A percentile compares a stretch with the other conserved stretches of the same genome.
phyloP scores from a whole-genome alignment of 768 basidiomycete genomes.

The Trametes villosa region DNA sequence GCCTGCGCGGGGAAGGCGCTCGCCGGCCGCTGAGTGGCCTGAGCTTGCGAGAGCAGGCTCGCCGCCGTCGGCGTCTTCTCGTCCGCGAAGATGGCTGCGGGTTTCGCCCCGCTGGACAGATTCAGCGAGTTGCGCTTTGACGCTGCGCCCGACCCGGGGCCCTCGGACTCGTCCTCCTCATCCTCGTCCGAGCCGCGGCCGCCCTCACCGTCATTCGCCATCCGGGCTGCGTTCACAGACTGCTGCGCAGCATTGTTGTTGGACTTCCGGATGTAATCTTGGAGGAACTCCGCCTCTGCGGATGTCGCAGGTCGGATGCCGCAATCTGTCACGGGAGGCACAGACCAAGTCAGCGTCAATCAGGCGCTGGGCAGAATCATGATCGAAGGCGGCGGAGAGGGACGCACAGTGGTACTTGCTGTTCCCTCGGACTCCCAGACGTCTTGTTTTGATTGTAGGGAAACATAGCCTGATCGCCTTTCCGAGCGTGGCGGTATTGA shows the following conservation, averaged over 20 bases:
- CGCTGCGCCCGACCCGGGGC: constrained; percentile 57
- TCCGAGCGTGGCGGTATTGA: constrained; percentile 94
- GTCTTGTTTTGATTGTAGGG: constrained; percentile 93
- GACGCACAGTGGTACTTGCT: constrained; percentile 93
- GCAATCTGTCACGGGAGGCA: constrained; percentile 63
- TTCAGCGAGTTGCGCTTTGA: constrained; percentile 79
- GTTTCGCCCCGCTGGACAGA: constrained; percentile 66
- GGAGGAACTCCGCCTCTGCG: constrained; percentile 89
- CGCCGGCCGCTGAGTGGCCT: constrained; percentile 63
- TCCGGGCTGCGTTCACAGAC: constrained; percentile 74
- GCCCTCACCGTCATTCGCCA: constrained; percentile 70
- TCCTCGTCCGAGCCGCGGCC: constrained; percentile 74
- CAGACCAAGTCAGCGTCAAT: constrained; percentile 33
- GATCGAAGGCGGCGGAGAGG: constrained; percentile 33
- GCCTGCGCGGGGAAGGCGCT: constrained; percentile 69
- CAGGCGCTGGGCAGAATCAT: constrained; percentile 29
- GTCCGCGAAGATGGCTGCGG: constrained; percentile 53
- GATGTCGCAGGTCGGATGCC: constrained; percentile 91
- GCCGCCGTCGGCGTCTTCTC: constrained; percentile 90
- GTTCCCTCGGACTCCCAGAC: constrained; percentile 90
- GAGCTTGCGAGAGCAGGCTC: constrained; percentile 75
- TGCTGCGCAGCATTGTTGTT: constrained; percentile 84
- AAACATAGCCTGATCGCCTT: constrained; percentile 94
- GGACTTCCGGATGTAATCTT: constrained; percentile 89
- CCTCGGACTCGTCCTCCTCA: constrained; percentile 87